Base-by-base conservation (phyloP, 495 filamentous ascomycete species). In the Xanthoparmelia taractica region DNA sequence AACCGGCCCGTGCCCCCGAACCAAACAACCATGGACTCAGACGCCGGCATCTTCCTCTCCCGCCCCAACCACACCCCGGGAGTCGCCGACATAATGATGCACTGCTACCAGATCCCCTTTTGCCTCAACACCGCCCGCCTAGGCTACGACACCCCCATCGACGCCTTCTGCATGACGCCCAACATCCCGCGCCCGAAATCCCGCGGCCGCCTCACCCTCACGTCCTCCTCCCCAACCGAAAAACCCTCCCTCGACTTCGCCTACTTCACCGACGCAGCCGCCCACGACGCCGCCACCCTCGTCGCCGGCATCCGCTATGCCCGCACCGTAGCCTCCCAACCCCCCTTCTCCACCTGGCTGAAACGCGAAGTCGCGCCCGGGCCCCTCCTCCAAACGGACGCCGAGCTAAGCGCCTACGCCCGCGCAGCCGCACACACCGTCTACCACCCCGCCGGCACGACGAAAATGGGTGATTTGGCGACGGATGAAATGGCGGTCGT, bases 111-210 rank as follows among this genome's bases (percentile, higher is more conserved):
- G 73, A 91, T 91, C 61, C 89, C 88, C 38, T 91, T 91, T 74
- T 86, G 84, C 47, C 79, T 87, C 63, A 88, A 88, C 77, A 87
- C 83, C 57, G 72, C 75, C 8, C 80, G 89, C n/a, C 77, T 93
- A 10, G 89, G 89, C 52, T 92, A 92, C 68, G 82, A 88, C 68
- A 78, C 76, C 23, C 87, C 87, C 36, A 76, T 85, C 37, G 83
- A 92, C 69, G 89, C 89, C 60, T 94, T 94, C 75, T 92, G 89
- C 81, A 92, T 94, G 89, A 92, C 89, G 57, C 90, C 90, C 65
- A 94, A 94, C 74, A 94, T 92, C 67, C 90, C 90, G 10, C 86
- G 88, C 7, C 87, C 90, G 23, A 81, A 87, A n/a, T 89, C 85
- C 34, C 81, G 85, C 31, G 90, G 90, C 57, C 80, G 83, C 41